Evolutionary conservation across 768 basidiomycete species (phyloP), one percentile per base, ranked within the genome.

Genomic region (Epithele typhae): DNA sequence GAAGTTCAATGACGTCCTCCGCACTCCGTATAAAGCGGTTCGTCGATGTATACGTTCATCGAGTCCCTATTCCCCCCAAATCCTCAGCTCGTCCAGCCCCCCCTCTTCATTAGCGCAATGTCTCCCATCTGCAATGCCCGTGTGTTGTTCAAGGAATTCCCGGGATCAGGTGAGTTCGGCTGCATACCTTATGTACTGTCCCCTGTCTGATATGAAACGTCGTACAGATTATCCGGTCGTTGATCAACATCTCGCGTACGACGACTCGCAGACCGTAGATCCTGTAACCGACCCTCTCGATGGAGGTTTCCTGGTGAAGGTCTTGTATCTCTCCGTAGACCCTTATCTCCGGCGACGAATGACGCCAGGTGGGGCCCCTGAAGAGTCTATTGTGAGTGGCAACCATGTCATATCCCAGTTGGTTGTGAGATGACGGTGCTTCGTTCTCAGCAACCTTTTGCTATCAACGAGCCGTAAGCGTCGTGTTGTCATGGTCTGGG

Each of bases 281-380:
- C 47, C 53, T 4, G 62, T 62, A 8, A 58, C 42, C 23, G 57
- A 46, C 4, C 54, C 55, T 9, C 54, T 60, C 6, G 47, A 59
- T 23, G 63, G 63, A 25, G 64, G 64, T 1, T 51, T 59, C 51
- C 56, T 64, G 33, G 47, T 60, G 30, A 63, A 63, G 51, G 51
- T 48, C 14, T 53, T 63, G 24, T 49, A 47, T 1, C 39, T 62
- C 15, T 52, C 55, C 2, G 40, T 58, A 24, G 59, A 62, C 36
- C 57, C 60, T 3, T 58, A 56, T 43, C 40, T 58, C 46, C 47
- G 58, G n/a, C 45, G 45, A 1, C 42, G 40, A 25, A 61, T 61
- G 59, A 33, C 44, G 15, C 7, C 10, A 10, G 24, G 23, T 40
- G 19, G 27, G 27, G 27, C 7, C 8, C 7, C 8, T 14, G 27